phyloP scores from a whole-genome alignment of 345 rosid species.

The Euphorbia lathyris region DNA sequence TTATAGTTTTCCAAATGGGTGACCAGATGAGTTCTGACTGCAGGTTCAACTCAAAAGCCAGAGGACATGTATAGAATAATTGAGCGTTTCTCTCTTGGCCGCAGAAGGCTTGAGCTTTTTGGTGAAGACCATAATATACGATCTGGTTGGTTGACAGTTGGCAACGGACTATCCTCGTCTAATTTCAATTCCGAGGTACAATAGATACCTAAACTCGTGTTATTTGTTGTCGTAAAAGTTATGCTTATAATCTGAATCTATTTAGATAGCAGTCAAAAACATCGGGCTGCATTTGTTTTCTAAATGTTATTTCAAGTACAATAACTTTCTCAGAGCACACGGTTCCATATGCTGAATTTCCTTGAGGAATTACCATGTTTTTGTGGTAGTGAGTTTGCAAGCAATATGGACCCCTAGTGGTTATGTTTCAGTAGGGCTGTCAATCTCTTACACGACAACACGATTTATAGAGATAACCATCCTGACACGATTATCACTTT shows the following conservation, averaged over 20 bases:
- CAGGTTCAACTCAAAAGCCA: constrained; percentile 96
- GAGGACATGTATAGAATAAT: constrained; percentile 98
- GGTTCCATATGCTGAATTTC: no score
- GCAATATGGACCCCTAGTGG: no score
- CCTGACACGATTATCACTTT: no score
- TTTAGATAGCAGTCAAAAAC: no score
- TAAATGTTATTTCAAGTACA: background rate
- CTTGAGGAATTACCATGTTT: background rate
- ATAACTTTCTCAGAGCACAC: no score
- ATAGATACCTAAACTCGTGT: constrained; percentile 6
- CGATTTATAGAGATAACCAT: no score
- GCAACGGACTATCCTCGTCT: constrained; percentile 82
- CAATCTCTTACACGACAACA: no score
- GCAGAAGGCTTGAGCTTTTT: constrained; percentile 94
- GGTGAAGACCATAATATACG: constrained; percentile 98
- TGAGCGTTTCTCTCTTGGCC: constrained; percentile 96
- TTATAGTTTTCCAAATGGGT: background rate
- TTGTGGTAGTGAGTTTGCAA: background rate
- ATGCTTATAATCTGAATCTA: background rate
- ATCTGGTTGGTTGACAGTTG: constrained; percentile 92
- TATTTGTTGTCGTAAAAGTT: background rate
- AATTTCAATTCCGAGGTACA: constrained; percentile 81
- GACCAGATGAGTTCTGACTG: constrained; percentile 10
- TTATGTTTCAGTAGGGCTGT: no score
- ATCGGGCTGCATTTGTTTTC: background rate